Evolutionary conservation across 176 grass and related monocot species (phyloP).

Genomic region (Phoenix roebelenii): DNA sequence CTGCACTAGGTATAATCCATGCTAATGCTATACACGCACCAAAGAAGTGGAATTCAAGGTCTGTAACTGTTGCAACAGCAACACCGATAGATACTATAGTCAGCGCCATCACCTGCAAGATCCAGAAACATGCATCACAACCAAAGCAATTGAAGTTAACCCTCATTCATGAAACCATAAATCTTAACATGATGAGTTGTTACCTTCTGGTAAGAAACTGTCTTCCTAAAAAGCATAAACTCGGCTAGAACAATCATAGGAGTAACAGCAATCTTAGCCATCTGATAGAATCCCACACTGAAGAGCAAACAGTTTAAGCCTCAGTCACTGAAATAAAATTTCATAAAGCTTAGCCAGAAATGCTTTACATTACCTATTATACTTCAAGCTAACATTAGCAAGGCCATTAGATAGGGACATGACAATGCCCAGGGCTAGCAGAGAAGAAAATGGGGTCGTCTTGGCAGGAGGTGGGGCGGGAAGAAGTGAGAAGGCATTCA

Average conservation of each 20-base stretch:
- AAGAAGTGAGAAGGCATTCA: constrained; percentile 12
- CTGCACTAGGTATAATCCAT: constrained; percentile 21
- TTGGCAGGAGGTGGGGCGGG: constrained; percentile 9
- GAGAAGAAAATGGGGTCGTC: constrained; percentile 5
- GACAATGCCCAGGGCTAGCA: constrained; percentile 9
- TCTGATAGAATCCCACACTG: constrained; percentile 16
- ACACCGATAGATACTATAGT: constrained; percentile 9
- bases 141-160: neutral
- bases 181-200: no score
- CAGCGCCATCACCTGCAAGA: constrained; percentile 1
- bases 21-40: constrained; percentile 22
- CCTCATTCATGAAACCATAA: no score
- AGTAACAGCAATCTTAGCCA: constrained; percentile 13
- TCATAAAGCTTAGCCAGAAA: no score
- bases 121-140: neutral
- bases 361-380: neutral
- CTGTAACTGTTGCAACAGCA: constrained; percentile 20
- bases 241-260: constrained; percentile 11
- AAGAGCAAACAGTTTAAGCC: neutral
- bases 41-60: constrained; percentile 23
- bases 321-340: no score
- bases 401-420: constrained; percentile 11
- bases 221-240: constrained; percentile 1
- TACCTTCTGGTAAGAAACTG: constrained; percentile 5
- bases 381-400: constrained; percentile 10